These are phyloP conservation scores for Wickerhamomyces sydowiorum DNA, from an alignment of 805 yeast genomes.

Conservation along the genomic window DNA sequence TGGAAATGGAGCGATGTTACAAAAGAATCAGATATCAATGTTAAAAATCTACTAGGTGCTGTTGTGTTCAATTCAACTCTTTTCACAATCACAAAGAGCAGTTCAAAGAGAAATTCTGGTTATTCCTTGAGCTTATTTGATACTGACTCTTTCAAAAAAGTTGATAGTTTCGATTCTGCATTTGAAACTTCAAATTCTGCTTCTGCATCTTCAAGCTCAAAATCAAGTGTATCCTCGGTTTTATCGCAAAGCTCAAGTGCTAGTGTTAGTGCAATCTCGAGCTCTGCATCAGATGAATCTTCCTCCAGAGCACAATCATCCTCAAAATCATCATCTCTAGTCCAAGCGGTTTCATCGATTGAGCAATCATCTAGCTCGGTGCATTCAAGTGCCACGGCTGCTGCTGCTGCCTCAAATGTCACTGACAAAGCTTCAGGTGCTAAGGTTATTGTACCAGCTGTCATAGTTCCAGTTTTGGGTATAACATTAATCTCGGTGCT, in stretches of 20 bases:
- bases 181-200: slow-evolving; percentile 12
- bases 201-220: background rate
- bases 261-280: no score
- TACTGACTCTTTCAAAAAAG: slow-evolving; percentile 27
- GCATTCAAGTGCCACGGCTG: no score
- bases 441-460: slow-evolving; percentile 25
- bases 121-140: slow-evolving; percentile 39
- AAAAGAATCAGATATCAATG: slow-evolving; percentile 17
- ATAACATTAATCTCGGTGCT: slow-evolving; percentile 12
- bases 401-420: no score
- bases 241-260: no score
- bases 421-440: slow-evolving; percentile 15
- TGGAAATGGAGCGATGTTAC: slow-evolving; percentile 23
- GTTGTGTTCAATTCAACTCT: slow-evolving; percentile 47
- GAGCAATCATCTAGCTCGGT: no score
- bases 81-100: slow-evolving; percentile 31
- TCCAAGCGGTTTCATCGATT: background rate
- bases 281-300: no score
- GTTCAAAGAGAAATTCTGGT: slow-evolving; percentile 16
- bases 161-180: slow-evolving; percentile 11
- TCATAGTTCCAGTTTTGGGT: slow-evolving; percentile 17
- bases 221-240: no score
- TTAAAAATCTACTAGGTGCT: slow-evolving; percentile 37
- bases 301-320: no score
- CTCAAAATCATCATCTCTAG: no score